Percentiles rank a stretch among this genome's conserved stretches.
Conservation (phyloP, 2,329 filamentous ascomycete genomes). For the Colletotrichum truncatum region DNA sequence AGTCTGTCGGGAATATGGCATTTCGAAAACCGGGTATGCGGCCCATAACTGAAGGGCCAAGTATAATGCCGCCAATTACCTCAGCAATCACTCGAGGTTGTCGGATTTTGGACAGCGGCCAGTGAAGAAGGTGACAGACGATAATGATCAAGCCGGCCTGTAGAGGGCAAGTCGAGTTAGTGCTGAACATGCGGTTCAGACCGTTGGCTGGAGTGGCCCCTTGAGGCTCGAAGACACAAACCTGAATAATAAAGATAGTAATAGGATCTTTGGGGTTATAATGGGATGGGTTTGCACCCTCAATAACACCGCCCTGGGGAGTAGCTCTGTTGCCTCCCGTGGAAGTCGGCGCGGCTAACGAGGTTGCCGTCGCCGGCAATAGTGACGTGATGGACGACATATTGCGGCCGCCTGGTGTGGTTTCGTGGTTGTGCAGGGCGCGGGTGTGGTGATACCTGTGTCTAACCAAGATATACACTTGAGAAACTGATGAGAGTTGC, state of each 20-base stretch:
- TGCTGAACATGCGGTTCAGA: not conserved
- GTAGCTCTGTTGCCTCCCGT: slow-evolving; percentile 37
- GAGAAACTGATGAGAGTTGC: not conserved
- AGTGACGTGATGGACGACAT: slow-evolving; percentile 19
- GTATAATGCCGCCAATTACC: slow-evolving; percentile 83
- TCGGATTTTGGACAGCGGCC: slow-evolving; percentile 78
- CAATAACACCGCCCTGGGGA: slow-evolving; percentile 71
- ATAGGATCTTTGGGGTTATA: slow-evolving; percentile 79
- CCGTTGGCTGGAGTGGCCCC: too few relatives aligned
- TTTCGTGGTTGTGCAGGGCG: not conserved
- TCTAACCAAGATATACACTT: not conserved
- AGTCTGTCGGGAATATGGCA: slow-evolving; percentile 79
- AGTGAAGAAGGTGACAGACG: slow-evolving; percentile 68
- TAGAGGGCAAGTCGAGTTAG: slow-evolving; percentile 16
- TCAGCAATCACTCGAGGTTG: slow-evolving; percentile 87
- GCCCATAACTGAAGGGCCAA: slow-evolving; percentile 90
- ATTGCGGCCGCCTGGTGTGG: not conserved
- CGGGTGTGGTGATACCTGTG: not conserved
- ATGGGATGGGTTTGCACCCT: slow-evolving; percentile 73
- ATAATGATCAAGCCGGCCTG: slow-evolving; percentile 55
- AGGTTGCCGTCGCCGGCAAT: slow-evolving; percentile 32
- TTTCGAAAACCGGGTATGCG: slow-evolving; percentile 81
- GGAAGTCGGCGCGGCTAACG: slow-evolving; percentile 40
- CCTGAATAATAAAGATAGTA: slow-evolving; percentile 80
- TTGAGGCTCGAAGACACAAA: slow-evolving; percentile 27